Conservation (phyloP, 2,329 filamentous ascomycete species). For the Scolecobasidium constrictum region DNA sequence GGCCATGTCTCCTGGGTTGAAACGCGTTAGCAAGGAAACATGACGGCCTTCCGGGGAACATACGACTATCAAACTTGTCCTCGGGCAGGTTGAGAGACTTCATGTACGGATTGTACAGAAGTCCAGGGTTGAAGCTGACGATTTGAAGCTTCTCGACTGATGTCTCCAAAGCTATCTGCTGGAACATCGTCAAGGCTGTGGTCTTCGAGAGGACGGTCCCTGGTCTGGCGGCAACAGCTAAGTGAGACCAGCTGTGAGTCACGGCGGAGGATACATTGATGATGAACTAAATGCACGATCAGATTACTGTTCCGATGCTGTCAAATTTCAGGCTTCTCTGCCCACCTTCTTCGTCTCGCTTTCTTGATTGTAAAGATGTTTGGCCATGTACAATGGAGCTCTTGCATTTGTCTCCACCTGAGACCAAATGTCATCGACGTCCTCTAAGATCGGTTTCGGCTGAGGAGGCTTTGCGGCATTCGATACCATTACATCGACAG, state of each 20-base stretch:
- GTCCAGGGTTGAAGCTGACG: conserved; percentile 23
- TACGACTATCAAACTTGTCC: not conserved
- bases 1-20: conserved; percentile 12
- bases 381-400: too few species aligned
- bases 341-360: too few species aligned
- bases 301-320: too few species aligned
- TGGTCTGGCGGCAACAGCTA: conserved; percentile 6
- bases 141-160: conserved; percentile 19
- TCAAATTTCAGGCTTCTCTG: too few species aligned
- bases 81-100: not conserved
- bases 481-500: conserved; percentile 7
- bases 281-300: too few species aligned
- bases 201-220: conserved; percentile 24
- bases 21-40: not conserved
- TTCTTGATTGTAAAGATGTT: too few species aligned
- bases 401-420: too few species aligned
- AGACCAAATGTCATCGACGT: too few species aligned
- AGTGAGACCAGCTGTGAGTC: conserved; percentile 10
- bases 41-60: not conserved
- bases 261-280: conserved; percentile 16
- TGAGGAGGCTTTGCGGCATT: conserved; percentile 8
- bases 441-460: too few species aligned
- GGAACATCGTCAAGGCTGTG: conserved; percentile 19
- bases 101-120: conserved; percentile 19
- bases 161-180: conserved; percentile 21